Evolutionary conservation across 495 filamentous ascomycete species (phyloP), one percentile per base, ranked within the genome.

Genomic region (Penicillium canescens): DNA sequence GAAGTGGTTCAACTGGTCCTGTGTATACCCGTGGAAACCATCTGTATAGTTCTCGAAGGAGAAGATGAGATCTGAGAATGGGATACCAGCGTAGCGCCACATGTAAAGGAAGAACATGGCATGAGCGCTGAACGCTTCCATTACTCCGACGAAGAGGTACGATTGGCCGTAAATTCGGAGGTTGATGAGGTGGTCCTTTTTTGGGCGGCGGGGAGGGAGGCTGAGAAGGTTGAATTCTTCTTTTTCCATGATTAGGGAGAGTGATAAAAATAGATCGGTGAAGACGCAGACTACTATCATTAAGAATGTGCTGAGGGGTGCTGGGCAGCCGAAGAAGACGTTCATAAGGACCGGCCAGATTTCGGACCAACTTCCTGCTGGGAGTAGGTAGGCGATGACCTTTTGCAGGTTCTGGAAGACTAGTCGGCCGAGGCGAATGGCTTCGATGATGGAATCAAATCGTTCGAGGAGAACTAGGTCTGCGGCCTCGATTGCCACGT

Each of bases 401-500:
- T 86, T 85, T 60, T 83, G 78, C n/a, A 84, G 62, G 56, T 85
- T 85, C 50, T 75, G 71, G 55, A 75, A 75, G 20, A 84, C 81
- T 0, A 81, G 55, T 4, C 83, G 71, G 1, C 84, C 84, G 14
- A 79, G 77, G 26, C 82, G 73, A 10, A 90, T 82, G 1, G 86
- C 88, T 57, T 85, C 82, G 3, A 88, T 79, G 13, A 91, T 81
- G 4, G 82, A 86, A 18, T 79, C 77, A 56, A 92, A 90, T 0
- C 75, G 78, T 28, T 89, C 87, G 2, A 90, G 73, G 6, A 98
- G 82, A 13, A 97, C 90, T 4, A 97, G 82, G 60, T 95, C 89
- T 10, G 93, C 90, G 6, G 93, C 93, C 72, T 96, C 94, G 82
- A 74, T 82, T 14, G 82, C 82, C 2, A 84, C 79, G 38, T 85